Percentiles rank a stretch among this genome's conserved stretches.
Conservation (phyloP, 768 basidiomycete genomes). For the Termitomyces eurrhizus region DNA sequence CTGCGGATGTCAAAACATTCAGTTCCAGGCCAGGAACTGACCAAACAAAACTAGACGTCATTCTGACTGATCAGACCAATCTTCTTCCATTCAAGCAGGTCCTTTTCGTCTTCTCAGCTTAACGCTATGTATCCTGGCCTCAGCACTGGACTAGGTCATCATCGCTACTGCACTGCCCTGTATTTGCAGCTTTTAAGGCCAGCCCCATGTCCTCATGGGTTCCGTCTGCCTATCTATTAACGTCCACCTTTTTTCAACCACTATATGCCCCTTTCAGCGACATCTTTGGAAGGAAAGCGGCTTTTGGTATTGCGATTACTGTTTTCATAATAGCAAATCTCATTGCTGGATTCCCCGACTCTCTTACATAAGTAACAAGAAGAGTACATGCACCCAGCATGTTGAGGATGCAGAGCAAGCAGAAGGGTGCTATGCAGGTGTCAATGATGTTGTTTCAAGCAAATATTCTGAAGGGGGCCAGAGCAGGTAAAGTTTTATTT, state of each 20-base stretch:
- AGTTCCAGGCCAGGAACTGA: not conserved
- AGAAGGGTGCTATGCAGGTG: no score
- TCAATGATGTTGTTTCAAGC: no score
- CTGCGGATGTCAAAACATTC: not conserved
- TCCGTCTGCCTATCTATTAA: conserved; percentile 67
- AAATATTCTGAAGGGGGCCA: no score
- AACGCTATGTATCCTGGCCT: conserved; percentile 56
- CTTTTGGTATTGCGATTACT: conserved; percentile 53
- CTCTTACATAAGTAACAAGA: no score
- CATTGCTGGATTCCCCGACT: conserved; percentile 66
- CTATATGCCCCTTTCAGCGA: conserved; percentile 61
- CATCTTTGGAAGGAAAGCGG: conserved; percentile 63
- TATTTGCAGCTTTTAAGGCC: conserved; percentile 62
- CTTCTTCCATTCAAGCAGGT: conserved; percentile 63
- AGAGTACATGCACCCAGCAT: no score
- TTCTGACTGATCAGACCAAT: conserved; percentile 73
- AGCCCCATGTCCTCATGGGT: conserved; percentile 68
- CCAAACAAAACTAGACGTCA: not conserved
- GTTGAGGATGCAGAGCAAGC: no score
- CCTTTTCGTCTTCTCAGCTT: conserved; percentile 58
- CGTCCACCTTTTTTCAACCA: conserved; percentile 61
- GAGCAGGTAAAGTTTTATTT: no score
- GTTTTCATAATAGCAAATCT: conserved; percentile 66
- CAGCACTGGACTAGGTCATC: conserved; percentile 67
- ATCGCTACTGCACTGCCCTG: conserved; percentile 73